Base-by-base conservation (phyloP, 2,329 filamentous ascomycete species). In the Colletotrichum brevisporum region DNA sequence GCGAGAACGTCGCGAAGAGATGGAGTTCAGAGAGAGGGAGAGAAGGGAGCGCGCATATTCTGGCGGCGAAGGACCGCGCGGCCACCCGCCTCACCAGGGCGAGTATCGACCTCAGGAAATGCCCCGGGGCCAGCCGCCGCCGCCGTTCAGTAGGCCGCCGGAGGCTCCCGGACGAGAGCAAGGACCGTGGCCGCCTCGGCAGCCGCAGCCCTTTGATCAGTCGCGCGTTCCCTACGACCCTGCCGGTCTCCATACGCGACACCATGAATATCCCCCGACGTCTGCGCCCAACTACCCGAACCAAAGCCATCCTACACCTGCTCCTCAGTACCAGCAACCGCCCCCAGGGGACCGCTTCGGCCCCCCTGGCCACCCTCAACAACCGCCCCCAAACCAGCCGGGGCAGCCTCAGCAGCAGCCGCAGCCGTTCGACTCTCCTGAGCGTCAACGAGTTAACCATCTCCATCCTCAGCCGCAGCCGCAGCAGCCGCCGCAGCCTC, bases 21-120 rank as follows among this genome's bases (percentile, higher is more conserved):
- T 78, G 60, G 83, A 86, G 47, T 76, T 81, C 51, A 77, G 82
- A 8, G 82, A 85, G 55, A 76, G 82, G 9, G 82, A 84, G 65
- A 79, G 80, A 21, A 79, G 83, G 67, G 80, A 83, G 59, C 81
- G 85, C 62, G 84, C 85, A 10, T 85, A 86, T 71, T 86, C 85
- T 5, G 85, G 82, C 2, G 79, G 81, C 27, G 84, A 88, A 31
- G 79, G 83, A 1, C 81, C 80, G 31, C 81, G 82, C 26, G 82
- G 84, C 13, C 81, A 82, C 36, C 78, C 80, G 27, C 80, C 82
- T 51, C 84, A 84, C 64, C 82, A 84, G 27, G 80, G 80, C 18
- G 83, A 85, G 31, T 85, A 85, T 63, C 78, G 80, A 16, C 83
- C 83, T 27, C 83, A 83, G 69, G 74, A 76, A 24, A 63, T 75